Conservation (phyloP, 2,329 filamentous ascomycete genomes). For the Coniochaeta hoffmannii region DNA sequence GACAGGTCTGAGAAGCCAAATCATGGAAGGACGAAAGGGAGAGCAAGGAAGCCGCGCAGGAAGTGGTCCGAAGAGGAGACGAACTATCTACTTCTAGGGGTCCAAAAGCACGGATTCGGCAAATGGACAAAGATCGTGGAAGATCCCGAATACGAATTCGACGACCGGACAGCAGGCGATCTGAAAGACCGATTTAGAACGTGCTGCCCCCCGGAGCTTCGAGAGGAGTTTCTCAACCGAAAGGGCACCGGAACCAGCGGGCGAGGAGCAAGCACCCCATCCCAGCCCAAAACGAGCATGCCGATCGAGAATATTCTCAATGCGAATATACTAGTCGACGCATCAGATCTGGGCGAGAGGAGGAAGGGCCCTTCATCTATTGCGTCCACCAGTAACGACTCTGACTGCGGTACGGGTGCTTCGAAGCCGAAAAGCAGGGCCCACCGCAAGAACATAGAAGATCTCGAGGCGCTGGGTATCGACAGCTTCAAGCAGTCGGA, state of each 20-base stretch:
- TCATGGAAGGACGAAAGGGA: slow-evolving; percentile 37
- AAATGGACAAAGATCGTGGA: slow-evolving; percentile 60
- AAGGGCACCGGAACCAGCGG: slow-evolving; percentile 12
- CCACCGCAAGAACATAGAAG: slow-evolving; percentile 35
- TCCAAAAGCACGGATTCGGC: slow-evolving; percentile 55
- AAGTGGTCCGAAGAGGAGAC: slow-evolving; percentile 63
- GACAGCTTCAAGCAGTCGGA: slow-evolving; percentile 54
- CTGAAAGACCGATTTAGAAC: slow-evolving; percentile 61
- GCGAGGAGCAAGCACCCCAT: slow-evolving; percentile 11
- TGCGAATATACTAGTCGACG: slow-evolving; percentile 19
- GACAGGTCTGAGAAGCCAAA: slow-evolving; percentile 10
- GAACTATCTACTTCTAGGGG: slow-evolving; percentile 52
- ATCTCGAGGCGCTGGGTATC: slow-evolving; percentile 46
- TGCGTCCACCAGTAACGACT: slow-evolving; percentile 6
- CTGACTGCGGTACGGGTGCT: slow-evolving; percentile 21
- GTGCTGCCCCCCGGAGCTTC: slow-evolving; percentile 55
- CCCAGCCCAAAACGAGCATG: slow-evolving; percentile 39
- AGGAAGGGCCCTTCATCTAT: slow-evolving; percentile 6
- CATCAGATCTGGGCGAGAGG: slow-evolving; percentile 26
- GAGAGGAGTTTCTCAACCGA: slow-evolving; percentile 29
- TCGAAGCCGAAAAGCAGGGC: slow-evolving; percentile 24
- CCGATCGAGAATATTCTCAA: slow-evolving; percentile 49
- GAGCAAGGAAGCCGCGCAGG: slow-evolving; percentile 48
- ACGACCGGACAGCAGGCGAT: slow-evolving; percentile 53
- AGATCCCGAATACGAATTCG: slow-evolving; percentile 53